These are phyloP conservation scores for Penicillium sp. DNA, from an alignment of 2,329 filamentous ascomycete species.

Conservation along the genomic window DNA sequence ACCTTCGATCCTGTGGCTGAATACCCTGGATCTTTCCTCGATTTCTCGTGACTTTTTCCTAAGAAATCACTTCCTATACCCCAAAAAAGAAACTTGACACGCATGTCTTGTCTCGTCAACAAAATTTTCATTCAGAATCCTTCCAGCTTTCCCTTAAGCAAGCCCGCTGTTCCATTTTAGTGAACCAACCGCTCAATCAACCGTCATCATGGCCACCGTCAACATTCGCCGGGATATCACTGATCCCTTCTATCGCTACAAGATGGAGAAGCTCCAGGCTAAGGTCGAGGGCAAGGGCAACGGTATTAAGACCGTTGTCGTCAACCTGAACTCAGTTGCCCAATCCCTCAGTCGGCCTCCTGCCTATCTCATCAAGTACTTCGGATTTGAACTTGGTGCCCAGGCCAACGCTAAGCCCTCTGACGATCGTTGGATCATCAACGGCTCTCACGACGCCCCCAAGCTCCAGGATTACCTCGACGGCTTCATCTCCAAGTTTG, in stretches of 20 bases:
- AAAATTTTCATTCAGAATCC: slow-evolving; percentile 46
- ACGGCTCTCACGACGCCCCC: slow-evolving; percentile 88
- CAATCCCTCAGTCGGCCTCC: slow-evolving; percentile 88
- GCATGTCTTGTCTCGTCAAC: slow-evolving; percentile 60
- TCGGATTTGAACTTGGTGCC: slow-evolving; percentile 96
- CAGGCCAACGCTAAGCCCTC: slow-evolving; percentile 97
- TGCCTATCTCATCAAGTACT: slow-evolving; percentile 98
- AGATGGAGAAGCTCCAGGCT: slow-evolving; percentile 98
- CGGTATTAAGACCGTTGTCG: slow-evolving; percentile 98
- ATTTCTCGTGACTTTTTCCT: slow-evolving; percentile 26
- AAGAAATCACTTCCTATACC: slow-evolving; percentile 38
- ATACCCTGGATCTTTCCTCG: slow-evolving; percentile 24
- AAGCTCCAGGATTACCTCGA: slow-evolving; percentile 98
- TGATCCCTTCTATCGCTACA: slow-evolving; percentile 99
- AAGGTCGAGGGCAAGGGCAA: slow-evolving; percentile 99
- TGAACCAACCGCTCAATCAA: slow-evolving; percentile 26
- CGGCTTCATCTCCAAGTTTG: slow-evolving; percentile 97
- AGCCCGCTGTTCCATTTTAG: slow-evolving; percentile 28
- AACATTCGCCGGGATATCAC: slow-evolving; percentile 98
- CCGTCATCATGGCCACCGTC: slow-evolving; percentile 87
- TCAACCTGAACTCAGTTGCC: slow-evolving; percentile 93
- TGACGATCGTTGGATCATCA: slow-evolving; percentile 99
- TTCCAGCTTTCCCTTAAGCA: slow-evolving; percentile 34
- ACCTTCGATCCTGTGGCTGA: slow-evolving; percentile 94
- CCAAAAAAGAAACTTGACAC: slow-evolving; percentile 35